Evolutionary conservation across 2,329 filamentous ascomycete genomes (phyloP).

Genomic region (Botrytis paeoniae): DNA sequence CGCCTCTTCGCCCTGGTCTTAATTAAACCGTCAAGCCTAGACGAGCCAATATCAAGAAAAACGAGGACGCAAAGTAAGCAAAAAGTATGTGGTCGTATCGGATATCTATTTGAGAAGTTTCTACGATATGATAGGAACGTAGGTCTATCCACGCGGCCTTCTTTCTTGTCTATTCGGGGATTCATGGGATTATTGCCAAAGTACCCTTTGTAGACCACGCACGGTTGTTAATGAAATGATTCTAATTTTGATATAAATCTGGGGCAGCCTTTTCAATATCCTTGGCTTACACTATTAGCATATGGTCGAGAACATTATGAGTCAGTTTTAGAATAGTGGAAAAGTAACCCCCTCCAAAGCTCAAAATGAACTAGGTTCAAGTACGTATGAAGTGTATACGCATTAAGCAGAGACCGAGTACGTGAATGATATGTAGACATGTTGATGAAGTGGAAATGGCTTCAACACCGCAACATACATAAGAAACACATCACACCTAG

Average conservation of each 20-base stretch:
- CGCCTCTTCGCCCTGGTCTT: slow-evolving; percentile 4
- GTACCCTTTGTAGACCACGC: not conserved
- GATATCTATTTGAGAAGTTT: not conserved
- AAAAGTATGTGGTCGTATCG: slow-evolving; percentile 9
- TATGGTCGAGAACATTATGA: slow-evolving; percentile 20
- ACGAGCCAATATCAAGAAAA: not conserved
- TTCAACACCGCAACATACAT: slow-evolving; percentile 13
- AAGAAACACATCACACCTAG: slow-evolving; percentile 12
- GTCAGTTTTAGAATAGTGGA: slow-evolving; percentile 10
- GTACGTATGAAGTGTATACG: slow-evolving; percentile 16
- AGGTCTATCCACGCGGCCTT: slow-evolving; percentile 10
- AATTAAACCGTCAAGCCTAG: slow-evolving; percentile 8
- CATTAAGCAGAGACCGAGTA: not conserved
- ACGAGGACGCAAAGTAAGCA: not conserved
- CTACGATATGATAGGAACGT: not conserved
- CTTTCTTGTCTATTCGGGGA: slow-evolving; percentile 3
- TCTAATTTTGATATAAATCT: slow-evolving; percentile 8
- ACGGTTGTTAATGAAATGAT: not conserved
- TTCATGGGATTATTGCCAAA: not conserved
- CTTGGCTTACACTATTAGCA: slow-evolving; percentile 7
- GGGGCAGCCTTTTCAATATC: slow-evolving; percentile 11
- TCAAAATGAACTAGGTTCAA: slow-evolving; percentile 11
- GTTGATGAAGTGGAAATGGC: not conserved
- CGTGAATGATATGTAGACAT: not conserved
- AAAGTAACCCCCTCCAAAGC: not conserved